A percentile compares a stretch with the other conserved stretches of the same genome.
These are phyloP conservation scores for Colletotrichum lentis DNA, from an alignment of 2,329 filamentous ascomycete genomes.

Conservation along the genomic window DNA sequence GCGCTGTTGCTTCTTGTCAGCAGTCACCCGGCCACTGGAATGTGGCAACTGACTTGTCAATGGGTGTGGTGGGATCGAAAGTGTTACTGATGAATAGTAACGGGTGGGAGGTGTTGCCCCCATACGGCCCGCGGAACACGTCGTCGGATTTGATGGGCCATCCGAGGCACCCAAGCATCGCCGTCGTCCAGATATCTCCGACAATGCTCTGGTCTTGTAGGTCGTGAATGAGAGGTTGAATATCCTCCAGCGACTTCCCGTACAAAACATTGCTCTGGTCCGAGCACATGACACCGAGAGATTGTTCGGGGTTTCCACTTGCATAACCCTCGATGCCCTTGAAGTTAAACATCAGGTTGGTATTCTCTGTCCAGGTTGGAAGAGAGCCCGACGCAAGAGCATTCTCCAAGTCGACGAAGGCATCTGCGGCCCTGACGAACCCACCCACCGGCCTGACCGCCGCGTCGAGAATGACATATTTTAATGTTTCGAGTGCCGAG, in stretches of 20 bases:
- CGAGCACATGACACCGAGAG: conserved; percentile 7
- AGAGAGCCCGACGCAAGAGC: not conserved
- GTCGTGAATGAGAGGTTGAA: not conserved
- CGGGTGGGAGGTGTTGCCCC: not conserved
- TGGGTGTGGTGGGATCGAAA: conserved; percentile 16
- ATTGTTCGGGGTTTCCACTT: conserved; percentile 8
- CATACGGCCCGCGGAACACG: conserved; percentile 15
- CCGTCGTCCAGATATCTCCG: conserved; percentile 9
- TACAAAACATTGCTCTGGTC: conserved; percentile 12
- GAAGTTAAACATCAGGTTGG: not conserved
- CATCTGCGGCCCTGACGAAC: not conserved
- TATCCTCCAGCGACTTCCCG: not conserved
- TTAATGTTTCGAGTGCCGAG: conserved; percentile 13
- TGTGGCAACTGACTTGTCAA: conserved; percentile 14
- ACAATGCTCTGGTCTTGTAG: conserved; percentile 2
- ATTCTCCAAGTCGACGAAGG: conserved; percentile 1
- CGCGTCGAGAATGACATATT: not conserved
- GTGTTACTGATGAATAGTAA: conserved; percentile 19
- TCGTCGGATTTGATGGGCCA: conserved; percentile 11
- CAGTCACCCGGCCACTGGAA: not conserved
- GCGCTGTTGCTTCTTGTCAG: not conserved
- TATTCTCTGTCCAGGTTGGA: conserved; percentile 9
- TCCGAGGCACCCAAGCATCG: conserved; percentile 8
- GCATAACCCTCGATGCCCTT: not conserved
- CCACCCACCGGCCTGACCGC: not conserved